Base-by-base conservation (phyloP, 805 yeast species). In the Starmerella scarabaei region DNA sequence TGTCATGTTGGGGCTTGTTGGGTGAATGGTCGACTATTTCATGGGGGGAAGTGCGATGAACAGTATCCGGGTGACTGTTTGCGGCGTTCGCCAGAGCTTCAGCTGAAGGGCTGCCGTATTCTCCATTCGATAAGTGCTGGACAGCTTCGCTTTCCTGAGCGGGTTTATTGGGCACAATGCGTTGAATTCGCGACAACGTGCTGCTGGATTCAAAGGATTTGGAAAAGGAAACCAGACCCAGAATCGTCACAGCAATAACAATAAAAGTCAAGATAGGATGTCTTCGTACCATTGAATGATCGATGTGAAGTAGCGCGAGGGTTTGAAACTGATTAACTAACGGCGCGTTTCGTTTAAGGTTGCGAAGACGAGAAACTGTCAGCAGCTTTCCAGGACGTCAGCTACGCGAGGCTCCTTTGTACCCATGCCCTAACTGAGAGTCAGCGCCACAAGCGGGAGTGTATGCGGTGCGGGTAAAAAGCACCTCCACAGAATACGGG, bases 251-350 rank as follows among this genome's bases (percentile, higher is more conserved):
- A 4, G 16, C 27, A 4, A 32, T 33, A 5, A 32, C 24, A 12
- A 37, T 16, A 5, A 32, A 3, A 4, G 41, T 18, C 16, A 37
- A 16, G 3, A 37, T 18, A 8, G 41, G 41, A 21, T 37, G 36
- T 15, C 33, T 21, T 3, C 41, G 35, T 3, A 30, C 30, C 37
- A 35, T 20, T 20, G 20, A n/a, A n/a, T 21, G 80, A 79, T n/a
- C n/a, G n/a, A n/a, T n/a, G n/a, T n/a, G n/a, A n/a, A n/a, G n/a
- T n/a, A n/a, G n/a, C n/a, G n/a, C n/a, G n/a, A n/a, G n/a, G n/a
- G n/a, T n/a, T n/a, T n/a, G n/a, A n/a, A n/a, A n/a, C n/a, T n/a
- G n/a, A n/a, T n/a, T n/a, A n/a, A n/a, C n/a, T n/a, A n/a, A n/a
- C n/a, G n/a, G n/a, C n/a, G n/a, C n/a, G n/a, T n/a, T n/a, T n/a